Base-by-base conservation (phyloP, 2,329 filamentous ascomycete genomes). In the Botryotinia globosa region DNA sequence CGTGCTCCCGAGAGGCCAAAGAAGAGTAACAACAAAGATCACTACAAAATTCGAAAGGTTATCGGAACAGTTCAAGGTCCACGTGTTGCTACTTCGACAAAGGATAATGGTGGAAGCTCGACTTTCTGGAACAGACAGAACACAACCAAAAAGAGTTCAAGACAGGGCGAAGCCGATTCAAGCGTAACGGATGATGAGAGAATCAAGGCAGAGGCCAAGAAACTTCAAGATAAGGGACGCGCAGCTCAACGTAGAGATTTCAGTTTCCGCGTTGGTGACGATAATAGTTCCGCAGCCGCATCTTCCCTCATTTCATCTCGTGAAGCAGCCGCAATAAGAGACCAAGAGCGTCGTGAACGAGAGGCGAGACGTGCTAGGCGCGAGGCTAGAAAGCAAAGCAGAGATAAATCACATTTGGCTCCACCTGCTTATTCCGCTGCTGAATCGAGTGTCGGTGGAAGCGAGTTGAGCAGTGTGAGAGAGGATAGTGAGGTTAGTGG, bases 191-290 rank as follows among this genome's bases (percentile, higher is more conserved):
- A 77, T 63, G 72, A 73, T 44, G 87, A 90, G 77, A 85, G 85
- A 29, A 83, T 88, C 75, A 85, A 87, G 51, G 83, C 85, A 65
- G 89, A 90, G 81, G 88, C 88, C 0, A 82, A 84, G 32, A 84
- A 84, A 56, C 81, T 88, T n/a, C 84, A 86, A 70, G 86, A 88
- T 71, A 86, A 87, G 76, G 85, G 85, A 67, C 84, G 87, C 16
- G 79, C 82, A 6, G 81, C 78, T 37, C 75, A 77, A 45, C 73
- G 77, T n/a, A 74, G 80, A 34, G 79, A 81, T 68, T 81, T 81
- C 72, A 77, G 75, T 45, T 81, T 81, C 75, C 75, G 77, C 51
- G 71, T 69, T 45, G 79, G 79, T 1, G 79, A 81, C 63, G 80
- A 81, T 42, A 75, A 72, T 62, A 77, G 75, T 7, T 75, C 76